phyloP scores from a whole-genome alignment of 495 filamentous ascomycete genomes.

The Aspergillus affinis region DNA sequence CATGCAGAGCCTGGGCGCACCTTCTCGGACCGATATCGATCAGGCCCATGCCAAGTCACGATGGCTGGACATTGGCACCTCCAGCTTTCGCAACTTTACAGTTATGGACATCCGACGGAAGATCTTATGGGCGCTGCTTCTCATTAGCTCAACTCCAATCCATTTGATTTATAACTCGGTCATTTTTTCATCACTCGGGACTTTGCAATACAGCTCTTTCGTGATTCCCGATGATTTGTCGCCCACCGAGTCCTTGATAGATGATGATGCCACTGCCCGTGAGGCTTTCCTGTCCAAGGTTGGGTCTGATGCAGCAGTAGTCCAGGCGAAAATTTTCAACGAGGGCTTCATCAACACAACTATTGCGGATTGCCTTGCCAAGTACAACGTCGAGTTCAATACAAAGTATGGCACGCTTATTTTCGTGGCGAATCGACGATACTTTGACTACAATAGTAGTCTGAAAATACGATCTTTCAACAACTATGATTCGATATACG shows the following conservation, averaged over 20 bases:
- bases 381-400: too few species aligned
- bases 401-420: too few species aligned
- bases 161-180: conserved; percentile 10
- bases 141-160: conserved; percentile 6
- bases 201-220: not conserved
- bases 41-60: conserved; percentile 3
- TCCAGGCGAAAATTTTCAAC: too few species aligned
- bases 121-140: conserved; percentile 6
- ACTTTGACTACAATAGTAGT: too few species aligned
- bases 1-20: conserved; percentile 12
- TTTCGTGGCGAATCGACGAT: too few species aligned
- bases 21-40: conserved; percentile 6
- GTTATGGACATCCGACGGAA: conserved; percentile 3
- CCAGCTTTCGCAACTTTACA: conserved; percentile 7
- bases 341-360: too few species aligned
- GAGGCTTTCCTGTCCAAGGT: too few species aligned
- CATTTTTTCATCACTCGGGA: conserved; percentile 1
- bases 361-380: too few species aligned
- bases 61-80: conserved; percentile 11
- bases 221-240: conserved; percentile 6
- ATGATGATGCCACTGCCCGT: too few species aligned
- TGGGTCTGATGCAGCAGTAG: too few species aligned
- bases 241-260: not conserved
- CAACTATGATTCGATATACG: too few species aligned
- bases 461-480: too few species aligned